Base-by-base conservation (phyloP, 2,329 filamentous ascomycete genomes). In the Pseudogymnoascus sp. region DNA sequence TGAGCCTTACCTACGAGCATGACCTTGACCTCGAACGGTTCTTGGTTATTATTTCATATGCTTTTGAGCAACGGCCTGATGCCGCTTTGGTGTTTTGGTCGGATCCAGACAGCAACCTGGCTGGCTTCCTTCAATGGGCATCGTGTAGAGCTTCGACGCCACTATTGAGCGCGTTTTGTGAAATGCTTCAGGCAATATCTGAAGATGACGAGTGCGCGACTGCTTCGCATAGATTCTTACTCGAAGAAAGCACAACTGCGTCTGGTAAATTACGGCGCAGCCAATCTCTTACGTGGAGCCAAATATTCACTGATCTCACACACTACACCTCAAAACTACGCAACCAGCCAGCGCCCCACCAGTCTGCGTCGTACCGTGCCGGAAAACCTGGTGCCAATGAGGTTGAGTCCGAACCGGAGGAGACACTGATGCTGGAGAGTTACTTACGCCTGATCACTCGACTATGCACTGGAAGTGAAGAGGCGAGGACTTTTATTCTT, bases 111-210 rank as follows among this genome's bases (percentile, higher is more conserved):
- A 92, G 92, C 71, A 96, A 97, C 69, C 79, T 99, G 33, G 90
- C 92, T 66, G 94, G 94, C 0, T 99, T 99, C 73, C 82, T 99
- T 73, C 90, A 96, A 67, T 99, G 94, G 94, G 90, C 92, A n/a
- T 96, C 94, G 3, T 88, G 91, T 69, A 84, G 94, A 69, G 92
- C 96, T 65, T 96, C 95, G 0, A 97, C 95, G 0, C 94, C 94
- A n/a, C 83, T 96, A 23, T 92, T 96, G 64, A 94, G 91, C 65
- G 92, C 93, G 11, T 99, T 97, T 70, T 99, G 94, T 74, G 93
- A 97, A 73, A 93, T 99, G 86, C 80, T 99, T 14, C 90, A 92
- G 71, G 89, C 92, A 1, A 87, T 99, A 59, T 91, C 94, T 0
- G 86, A 88, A 61, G 91, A 91, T 61, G 85, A 91, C 62, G 84